Percentiles rank a stretch among this genome's conserved stretches.
These are phyloP conservation scores for Gracilaria gracilis DNA, from an alignment of 23 red algal species.

Conservation along the genomic window DNA sequence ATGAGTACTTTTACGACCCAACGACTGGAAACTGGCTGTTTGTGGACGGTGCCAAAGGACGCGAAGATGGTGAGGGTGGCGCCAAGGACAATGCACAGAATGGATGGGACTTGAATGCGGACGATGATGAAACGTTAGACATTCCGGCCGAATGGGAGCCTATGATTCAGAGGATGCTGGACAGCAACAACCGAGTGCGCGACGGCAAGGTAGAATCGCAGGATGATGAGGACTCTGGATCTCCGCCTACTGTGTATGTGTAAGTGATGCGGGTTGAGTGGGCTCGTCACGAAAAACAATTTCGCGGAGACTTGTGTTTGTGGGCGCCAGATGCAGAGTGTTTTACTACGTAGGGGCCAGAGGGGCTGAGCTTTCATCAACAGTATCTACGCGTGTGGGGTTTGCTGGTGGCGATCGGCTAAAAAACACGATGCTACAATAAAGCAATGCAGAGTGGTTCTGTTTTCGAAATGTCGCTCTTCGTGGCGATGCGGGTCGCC, in stretches of 20 bases:
- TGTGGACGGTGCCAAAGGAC: conserved; percentile 10
- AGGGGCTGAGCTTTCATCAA: no score
- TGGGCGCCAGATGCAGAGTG: no score
- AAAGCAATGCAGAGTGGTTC: no score
- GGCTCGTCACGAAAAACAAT: no score
- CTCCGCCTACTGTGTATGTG: not conserved
- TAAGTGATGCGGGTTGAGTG: no score
- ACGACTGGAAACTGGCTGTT: conserved; percentile 68
- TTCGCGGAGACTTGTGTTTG: no score
- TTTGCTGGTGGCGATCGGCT: no score
- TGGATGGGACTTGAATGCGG: not conserved
- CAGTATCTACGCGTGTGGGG: no score
- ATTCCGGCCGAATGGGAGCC: conserved; percentile 25
- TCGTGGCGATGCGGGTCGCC: no score
- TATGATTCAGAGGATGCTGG: not conserved
- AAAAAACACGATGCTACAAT: no score
- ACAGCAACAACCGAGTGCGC: not conserved
- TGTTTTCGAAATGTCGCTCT: no score
- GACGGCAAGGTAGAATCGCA: not conserved
- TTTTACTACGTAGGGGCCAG: no score
- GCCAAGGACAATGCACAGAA: not conserved
- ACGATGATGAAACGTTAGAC: not conserved
- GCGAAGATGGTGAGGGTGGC: not conserved
- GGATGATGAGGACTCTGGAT: conserved; percentile 7
- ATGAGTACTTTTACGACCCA: conserved; percentile 69